Base-by-base conservation (phyloP, 2,329 filamentous ascomycete genomes). In the Hawksworthiomyces lignivorus region DNA sequence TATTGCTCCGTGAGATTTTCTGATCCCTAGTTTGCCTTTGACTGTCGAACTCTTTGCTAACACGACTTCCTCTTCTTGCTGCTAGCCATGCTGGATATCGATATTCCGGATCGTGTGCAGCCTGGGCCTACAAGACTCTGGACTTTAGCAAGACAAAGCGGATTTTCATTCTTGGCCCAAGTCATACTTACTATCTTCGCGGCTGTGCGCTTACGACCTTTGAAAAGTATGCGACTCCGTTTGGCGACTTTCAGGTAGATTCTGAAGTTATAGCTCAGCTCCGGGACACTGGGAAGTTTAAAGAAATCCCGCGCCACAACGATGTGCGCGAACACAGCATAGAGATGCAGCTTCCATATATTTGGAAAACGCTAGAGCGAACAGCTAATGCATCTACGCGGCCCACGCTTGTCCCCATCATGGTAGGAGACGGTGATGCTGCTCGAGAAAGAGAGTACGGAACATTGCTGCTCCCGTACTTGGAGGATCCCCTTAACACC, bases 341-440 rank as follows among this genome's bases (percentile, higher is more conserved):
- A 2, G 92, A 98, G 67, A 94, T 98, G 84, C 92, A 98, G 53
- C 72, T 97, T 8, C 90, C 92, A 0, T 96, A 94, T 56, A 83
- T 97, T 49, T 89, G 88, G 69, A 88, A 89, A 57, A 78, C 85
- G 40, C 71, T 80, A 3, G 55, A 72, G 38, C 64, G 70, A 44
- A 70, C 68, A 0, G 73, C 76, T 48, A 35, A 30, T 28, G 43
- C 24, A 8, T 26, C 35, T 15, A 43, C 72, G 4, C 86, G 84
- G 52, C 87, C 90, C 0, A 75, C 73, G 7, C 73, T 98, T 4
- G 74, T 96, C 1, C 92, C 92, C 0, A 82, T 98, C 40, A 76
- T 98, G 53, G 71, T 98, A 12, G 92, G 92, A 33, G 81, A 77
- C 53, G 88, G 86, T 28, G 74, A 73, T 39, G 64, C 73, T 0